Evolutionary conservation across 495 filamentous ascomycete genomes (phyloP), one percentile per base, ranked within the genome.

Genomic region (Penicillium ucsense): DNA sequence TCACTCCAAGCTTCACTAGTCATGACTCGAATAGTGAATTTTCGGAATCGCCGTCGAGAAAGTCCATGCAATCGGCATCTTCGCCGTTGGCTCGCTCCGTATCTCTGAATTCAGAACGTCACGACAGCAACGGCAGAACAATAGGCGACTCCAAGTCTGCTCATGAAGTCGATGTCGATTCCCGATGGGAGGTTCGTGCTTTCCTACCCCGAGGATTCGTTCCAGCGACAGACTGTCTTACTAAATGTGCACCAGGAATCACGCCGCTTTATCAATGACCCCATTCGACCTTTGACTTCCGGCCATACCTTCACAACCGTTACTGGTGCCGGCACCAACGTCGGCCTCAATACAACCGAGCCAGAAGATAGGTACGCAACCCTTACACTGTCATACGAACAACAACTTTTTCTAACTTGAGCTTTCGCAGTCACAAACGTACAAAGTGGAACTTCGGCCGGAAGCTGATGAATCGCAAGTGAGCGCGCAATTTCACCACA

Each of bases 381-480:
- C 8, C 30, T 20, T 8, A n/a, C 10, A 4, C 9, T 41, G 20
- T 20, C 20, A 39, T 11, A 42, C 33, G 28, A 35, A 35, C 34
- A 7, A 10, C 20, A 20, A 20, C 1, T 20, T 35, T 6, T 35
- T 20, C 41, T 43, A 10, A 43, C 31, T 27, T 30, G 36, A 30
- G 29, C 6, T 2, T 40, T 8, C 31, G 33, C 35, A 68, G 60
- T 30, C 52, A 62, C 36, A 74, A 65, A 49, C 61, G 52, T 43
- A 67, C 64, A 31, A 67, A 72, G 35, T 66, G 68, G 46, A 72
- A 52, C 47, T 45, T 74, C 10, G 64, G 71, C 43, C 71, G 71
- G 20, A 72, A 68, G 49, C 41, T 72, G 43, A 67, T 66, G 43
- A 54, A 44, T 41, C 54, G 59, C 4, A 60, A 60, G 48, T 57